These are phyloP conservation scores for Tetratostichococcus sp. DNA, from an alignment of 139 green algal genomes.

Conservation along the genomic window DNA sequence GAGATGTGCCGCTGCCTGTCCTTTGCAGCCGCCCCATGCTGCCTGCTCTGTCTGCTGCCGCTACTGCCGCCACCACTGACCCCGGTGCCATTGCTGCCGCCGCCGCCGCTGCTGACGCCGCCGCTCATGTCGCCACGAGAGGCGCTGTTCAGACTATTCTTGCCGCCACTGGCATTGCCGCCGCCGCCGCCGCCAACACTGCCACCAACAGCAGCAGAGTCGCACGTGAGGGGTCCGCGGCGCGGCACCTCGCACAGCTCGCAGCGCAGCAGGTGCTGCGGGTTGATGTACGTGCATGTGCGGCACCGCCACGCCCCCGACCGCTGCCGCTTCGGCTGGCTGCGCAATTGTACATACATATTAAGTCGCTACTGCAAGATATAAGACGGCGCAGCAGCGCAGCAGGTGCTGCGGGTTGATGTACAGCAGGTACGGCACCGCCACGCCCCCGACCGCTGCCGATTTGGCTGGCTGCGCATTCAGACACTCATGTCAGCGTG, in stretches of 20 bases:
- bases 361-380: too few species aligned
- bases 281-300: slow-evolving; percentile 24
- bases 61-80: neutral
- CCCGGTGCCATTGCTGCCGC: too few species aligned
- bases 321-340: neutral
- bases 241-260: slow-evolving; percentile 14
- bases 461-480: neutral
- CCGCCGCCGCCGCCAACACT: too few species aligned
- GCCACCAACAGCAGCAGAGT: neutral
- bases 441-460: neutral
- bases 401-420: slow-evolving; percentile 9
- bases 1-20: neutral
- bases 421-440: slow-evolving; percentile 14
- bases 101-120: too few species aligned
- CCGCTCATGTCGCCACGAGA: too few species aligned
- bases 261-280: slow-evolving; percentile 9
- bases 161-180: too few species aligned
- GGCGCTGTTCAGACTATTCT: too few species aligned
- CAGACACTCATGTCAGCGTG: neutral
- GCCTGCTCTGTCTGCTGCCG: too few species aligned
- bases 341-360: too few species aligned
- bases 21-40: too few species aligned
- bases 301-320: neutral
- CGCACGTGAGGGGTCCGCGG: neutral
- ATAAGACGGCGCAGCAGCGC: too few species aligned